Percentiles rank a stretch among this genome's conserved stretches.
These are phyloP conservation scores for Asclepias syriaca DNA, from an alignment of 257 asterid genomes.

Conservation along the genomic window DNA sequence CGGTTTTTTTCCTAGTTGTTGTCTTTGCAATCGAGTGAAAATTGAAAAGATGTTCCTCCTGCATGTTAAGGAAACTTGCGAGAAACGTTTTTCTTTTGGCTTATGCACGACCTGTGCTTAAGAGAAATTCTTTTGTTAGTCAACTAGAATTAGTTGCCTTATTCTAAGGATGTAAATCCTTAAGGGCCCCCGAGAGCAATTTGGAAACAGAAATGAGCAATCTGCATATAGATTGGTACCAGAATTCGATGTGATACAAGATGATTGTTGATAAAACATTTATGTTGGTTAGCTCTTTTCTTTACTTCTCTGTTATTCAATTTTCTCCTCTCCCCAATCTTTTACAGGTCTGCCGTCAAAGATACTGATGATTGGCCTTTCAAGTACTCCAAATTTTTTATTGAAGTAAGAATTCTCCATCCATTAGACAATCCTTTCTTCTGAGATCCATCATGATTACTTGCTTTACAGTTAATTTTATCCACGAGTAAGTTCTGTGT, in stretches of 20 bases:
- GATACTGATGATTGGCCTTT: conserved; percentile 99
- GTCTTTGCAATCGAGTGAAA: not conserved
- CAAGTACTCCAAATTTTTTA: conserved; percentile 84
- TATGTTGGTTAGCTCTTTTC: not conserved
- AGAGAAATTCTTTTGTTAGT: not conserved
- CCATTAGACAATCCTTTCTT: not conserved
- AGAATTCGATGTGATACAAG: not conserved
- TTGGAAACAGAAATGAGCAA: not conserved
- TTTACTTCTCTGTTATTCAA: not conserved
- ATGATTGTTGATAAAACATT: not conserved
- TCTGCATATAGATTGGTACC: not conserved
- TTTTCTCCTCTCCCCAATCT: not conserved
- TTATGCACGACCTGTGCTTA: not conserved
- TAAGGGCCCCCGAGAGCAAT: not conserved
- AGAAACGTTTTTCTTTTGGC: too few species aligned
- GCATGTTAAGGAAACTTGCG: too few species aligned
- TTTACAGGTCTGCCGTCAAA: conserved; percentile 70
- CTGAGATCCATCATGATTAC: not conserved
- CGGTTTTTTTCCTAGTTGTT: too few species aligned
- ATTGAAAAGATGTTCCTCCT: too few species aligned
- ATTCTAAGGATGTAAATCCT: not conserved
- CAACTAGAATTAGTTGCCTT: not conserved
- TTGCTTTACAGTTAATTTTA: not conserved
- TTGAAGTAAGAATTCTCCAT: conserved; percentile 53
- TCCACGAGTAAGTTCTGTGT: not conserved